Base-by-base conservation (phyloP, 805 yeast species). In the Wickerhamomyces xylosicus region DNA sequence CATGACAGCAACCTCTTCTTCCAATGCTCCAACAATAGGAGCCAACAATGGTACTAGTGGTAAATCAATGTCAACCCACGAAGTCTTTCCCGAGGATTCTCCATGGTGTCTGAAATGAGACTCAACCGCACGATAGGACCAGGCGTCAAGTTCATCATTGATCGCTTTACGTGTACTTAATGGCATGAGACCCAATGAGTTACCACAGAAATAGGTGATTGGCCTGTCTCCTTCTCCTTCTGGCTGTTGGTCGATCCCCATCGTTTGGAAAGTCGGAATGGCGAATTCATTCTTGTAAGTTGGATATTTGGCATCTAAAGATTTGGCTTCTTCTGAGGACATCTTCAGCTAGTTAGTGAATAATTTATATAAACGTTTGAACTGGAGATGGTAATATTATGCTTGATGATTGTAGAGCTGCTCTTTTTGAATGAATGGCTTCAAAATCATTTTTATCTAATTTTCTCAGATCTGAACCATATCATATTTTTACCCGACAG, bases 101-200 rank as follows among this genome's bases (percentile, higher is more conserved):
- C 64, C 65, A 1, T 80, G 79, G 51, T 83, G 94, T 41, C 75
- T 69, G 59, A 81, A 81, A 58, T 89, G 97, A 0, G 92, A 74
- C 45, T 83, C 87, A 7, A 89, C 97, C 3, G 79, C 97, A 27
- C 87, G 63, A 20, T 57, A 65, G 22, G 74, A 66, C 97, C 97
- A 89, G 0, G 92, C 95, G 46, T 77, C 72, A 36, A 89, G 62
- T 57, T 89, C 97, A 32, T 64, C 68, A 36, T 60, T 59, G 14
- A 89, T 63, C 14, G 83, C 82, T 6, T 47, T 45, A 27, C 72
- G 63, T 0, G 89, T 78, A 7, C 64, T 53, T 37, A 59, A 64
- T 0, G 97, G 97, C 89, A 86, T 83, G 42, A 89, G 62, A 0
- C 97, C 97, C 6, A 89, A 72, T n/a, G 95, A 85, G 63, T 89